Conservation (phyloP, 208 protist species). For the Leishmania braziliensis region DNA sequence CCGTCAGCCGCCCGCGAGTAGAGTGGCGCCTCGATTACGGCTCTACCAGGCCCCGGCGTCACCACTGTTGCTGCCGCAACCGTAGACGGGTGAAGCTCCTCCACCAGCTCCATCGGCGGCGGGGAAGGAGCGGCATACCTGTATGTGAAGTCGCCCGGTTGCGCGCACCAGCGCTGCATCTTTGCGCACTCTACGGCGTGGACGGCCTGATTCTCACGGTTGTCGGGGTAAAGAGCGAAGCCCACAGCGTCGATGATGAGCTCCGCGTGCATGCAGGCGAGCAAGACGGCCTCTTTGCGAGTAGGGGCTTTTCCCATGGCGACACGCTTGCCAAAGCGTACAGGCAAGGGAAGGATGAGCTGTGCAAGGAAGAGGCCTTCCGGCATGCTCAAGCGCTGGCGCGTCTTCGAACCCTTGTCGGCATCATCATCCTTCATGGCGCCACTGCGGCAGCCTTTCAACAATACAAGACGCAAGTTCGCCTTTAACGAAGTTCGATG, state of each 20-base stretch:
- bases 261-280: slow-evolving; percentile 92
- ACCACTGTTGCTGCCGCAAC: slow-evolving; percentile 4
- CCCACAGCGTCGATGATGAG: slow-evolving; percentile 88
- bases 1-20: neutral
- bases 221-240: slow-evolving; percentile 67
- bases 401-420: neutral
- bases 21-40: neutral
- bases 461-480: slow-evolving; percentile 28
- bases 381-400: neutral
- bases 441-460: neutral
- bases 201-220: slow-evolving; percentile 38
- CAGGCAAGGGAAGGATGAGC: slow-evolving; percentile 66
- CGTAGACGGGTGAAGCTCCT: neutral
- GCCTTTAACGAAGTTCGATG: slow-evolving; percentile 42
- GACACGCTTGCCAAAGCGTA: slow-evolving; percentile 71
- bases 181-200: slow-evolving; percentile 74
- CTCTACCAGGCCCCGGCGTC: neutral
- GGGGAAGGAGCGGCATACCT: slow-evolving; percentile 49
- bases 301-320: slow-evolving; percentile 68
- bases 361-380: slow-evolving; percentile 58
- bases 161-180: slow-evolving; percentile 75
- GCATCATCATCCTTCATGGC: neutral
- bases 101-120: slow-evolving; percentile 57
- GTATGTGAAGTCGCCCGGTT: slow-evolving; percentile 52
- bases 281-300: slow-evolving; percentile 56